Conservation (phyloP, 2,329 filamentous ascomycete species). For the Pseudogymnoascus verrucosus region DNA sequence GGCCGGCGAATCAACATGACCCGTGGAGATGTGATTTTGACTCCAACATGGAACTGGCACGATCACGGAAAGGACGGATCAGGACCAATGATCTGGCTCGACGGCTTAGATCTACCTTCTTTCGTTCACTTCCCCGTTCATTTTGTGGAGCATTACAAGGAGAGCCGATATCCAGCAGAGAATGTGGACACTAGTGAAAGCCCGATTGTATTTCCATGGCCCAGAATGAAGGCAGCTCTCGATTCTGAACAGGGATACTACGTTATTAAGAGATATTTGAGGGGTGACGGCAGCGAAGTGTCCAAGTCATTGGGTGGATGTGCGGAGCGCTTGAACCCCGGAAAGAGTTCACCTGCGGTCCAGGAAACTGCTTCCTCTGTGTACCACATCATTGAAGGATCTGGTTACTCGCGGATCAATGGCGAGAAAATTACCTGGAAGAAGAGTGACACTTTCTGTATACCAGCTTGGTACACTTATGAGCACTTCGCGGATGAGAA, state of each 20-base stretch:
- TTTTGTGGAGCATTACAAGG: constrained; percentile 44
- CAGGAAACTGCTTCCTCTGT: constrained; percentile 45
- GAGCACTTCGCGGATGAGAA: constrained; percentile 35
- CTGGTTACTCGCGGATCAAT: constrained; percentile 34
- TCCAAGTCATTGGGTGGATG: constrained; percentile 39
- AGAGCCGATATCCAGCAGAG: constrained; percentile 41
- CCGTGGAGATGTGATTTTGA: constrained; percentile 48
- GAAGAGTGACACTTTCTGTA: constrained; percentile 45
- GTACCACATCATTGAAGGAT: constrained; percentile 44
- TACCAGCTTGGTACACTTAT: constrained; percentile 44
- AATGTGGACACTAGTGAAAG: constrained; percentile 31
- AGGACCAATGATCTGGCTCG: constrained; percentile 49
- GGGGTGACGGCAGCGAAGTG: constrained; percentile 33
- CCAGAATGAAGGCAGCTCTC: constrained; percentile 31
- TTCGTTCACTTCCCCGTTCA: constrained; percentile 44
- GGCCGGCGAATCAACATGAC: constrained; percentile 43
- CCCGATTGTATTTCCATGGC: constrained; percentile 36
- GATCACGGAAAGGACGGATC: constrained; percentile 51
- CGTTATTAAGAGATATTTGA: constrained; percentile 28
- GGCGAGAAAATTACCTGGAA: constrained; percentile 36
- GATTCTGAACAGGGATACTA: constrained; percentile 27
- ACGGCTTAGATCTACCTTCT: constrained; percentile 45
- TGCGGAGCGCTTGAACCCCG: constrained; percentile 37
- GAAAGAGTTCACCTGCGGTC: constrained; percentile 29
- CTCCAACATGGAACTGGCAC: constrained; percentile 51